These are phyloP conservation scores for Cryptococcus sp. DNA, from an alignment of 1,284 basidiomycete genomes.

Conservation along the genomic window DNA sequence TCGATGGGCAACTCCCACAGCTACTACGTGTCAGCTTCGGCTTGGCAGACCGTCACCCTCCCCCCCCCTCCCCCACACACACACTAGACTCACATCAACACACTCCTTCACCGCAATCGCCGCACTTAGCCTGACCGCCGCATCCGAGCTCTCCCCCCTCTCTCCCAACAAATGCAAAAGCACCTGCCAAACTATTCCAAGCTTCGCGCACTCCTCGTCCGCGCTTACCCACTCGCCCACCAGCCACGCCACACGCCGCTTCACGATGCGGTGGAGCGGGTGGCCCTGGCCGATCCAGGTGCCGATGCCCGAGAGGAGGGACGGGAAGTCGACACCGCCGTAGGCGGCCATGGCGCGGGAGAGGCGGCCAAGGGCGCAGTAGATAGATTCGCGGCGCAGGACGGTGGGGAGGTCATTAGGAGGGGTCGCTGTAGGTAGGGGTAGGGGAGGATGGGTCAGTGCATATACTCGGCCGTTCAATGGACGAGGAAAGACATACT, in stretches of 20 bases:
- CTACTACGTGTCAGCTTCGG: neutral
- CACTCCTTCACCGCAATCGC: constrained; percentile 71
- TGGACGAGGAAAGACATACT: no score
- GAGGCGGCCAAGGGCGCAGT: constrained; percentile 82
- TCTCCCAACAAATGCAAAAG: constrained; percentile 69
- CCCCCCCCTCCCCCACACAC: no score
- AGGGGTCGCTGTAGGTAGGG: constrained; percentile 31
- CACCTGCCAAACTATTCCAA: constrained; percentile 70
- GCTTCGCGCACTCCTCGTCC: constrained; percentile 62
- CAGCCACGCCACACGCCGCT: constrained; percentile 83
- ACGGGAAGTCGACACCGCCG: constrained; percentile 42
- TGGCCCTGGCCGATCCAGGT: constrained; percentile 38
- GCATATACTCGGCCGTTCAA: no score
- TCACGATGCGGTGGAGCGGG: constrained; percentile 69
- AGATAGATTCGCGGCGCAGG: constrained; percentile 78
- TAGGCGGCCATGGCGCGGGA: constrained; percentile 57
- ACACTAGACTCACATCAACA: constrained; percentile 67
- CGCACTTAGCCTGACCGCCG: constrained; percentile 76
- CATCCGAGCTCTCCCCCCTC: constrained; percentile 65
- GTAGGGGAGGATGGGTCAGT: no score
- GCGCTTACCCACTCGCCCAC: constrained; percentile 74
- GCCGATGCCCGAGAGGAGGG: constrained; percentile 30
- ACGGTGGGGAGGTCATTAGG: constrained; percentile 61
- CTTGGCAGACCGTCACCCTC: neutral
- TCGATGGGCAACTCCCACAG: constrained; percentile 20